Evolutionary conservation across 768 basidiomycete genomes (phyloP), one percentile per base, ranked within the genome.

Genomic region (Amanita rubescens): DNA sequence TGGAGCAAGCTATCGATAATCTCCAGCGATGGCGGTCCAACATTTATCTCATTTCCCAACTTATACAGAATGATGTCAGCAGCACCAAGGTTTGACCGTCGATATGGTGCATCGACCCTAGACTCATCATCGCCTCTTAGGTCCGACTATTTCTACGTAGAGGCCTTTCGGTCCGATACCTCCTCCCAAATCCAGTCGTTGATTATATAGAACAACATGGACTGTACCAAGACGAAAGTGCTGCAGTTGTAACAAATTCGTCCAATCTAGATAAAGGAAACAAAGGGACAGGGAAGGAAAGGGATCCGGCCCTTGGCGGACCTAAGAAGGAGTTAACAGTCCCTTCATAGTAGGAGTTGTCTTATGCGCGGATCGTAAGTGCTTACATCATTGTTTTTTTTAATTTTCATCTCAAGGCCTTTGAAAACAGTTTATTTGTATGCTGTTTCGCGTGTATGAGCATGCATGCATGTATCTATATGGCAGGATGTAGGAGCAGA

Each of bases 21-120:
- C 75, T 90, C 65, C 85, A 84, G 55, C 80, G 77, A 57, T 87
- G 81, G 85, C 82, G 84, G 57, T 76, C 80, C 65, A 94, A 93
- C 64, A 93, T 95, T 56, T 84, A 92, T 63, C 81, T 98, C 56
- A 87, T 96, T 61, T 86, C 89, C 51, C 94, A 96, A 67, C 78
- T 95, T 51, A 95, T 97, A 59, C 93, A 95, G 71, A 97, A 97
- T 65, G 94, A 97, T 65, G 94, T 97, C 42, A 94, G 92, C 6
- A 93, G 90, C 59, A 96, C 94, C 19, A 97, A 96, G 75, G 92
- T 82, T 60, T 15, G 59, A 47, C 32, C 10, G 14, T 54, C 20
- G 41, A 37, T 51, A 47, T 5, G 3, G 35, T 30, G 15, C n/a
- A 35, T 10, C 27, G 5, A 9, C 54, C 15, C 57, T 41, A n/a